phyloP scores from a whole-genome alignment of 2,329 filamentous ascomycete species.

The Neofusicoccum laricinum region DNA sequence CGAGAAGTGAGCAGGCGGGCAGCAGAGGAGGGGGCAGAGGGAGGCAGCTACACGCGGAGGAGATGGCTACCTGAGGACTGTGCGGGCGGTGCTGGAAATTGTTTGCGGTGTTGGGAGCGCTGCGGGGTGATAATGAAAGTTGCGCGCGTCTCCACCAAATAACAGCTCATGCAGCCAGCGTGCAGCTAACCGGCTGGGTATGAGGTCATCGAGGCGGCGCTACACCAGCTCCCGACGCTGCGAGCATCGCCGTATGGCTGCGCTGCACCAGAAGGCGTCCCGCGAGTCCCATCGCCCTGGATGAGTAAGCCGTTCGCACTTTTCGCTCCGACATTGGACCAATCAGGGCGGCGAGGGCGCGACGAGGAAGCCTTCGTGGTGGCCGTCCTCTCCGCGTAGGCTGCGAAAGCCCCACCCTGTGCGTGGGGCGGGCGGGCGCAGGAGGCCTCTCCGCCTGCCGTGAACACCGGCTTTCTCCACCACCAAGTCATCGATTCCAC shows the following conservation, averaged over 20 bases:
- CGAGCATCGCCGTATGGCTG: not conserved
- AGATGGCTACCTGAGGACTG: not conserved
- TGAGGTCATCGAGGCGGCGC: constrained; percentile 3
- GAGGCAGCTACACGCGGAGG: not conserved
- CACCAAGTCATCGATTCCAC: not conserved
- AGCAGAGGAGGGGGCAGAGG: not conserved
- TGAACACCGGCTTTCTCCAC: not conserved
- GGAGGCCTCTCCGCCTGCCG: constrained; percentile 1
- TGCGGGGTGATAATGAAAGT: no score
- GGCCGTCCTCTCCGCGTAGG: not conserved
- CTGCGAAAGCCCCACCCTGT: not conserved
- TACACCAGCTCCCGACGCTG: not conserved
- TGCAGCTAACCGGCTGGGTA: constrained; percentile 7
- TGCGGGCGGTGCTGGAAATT: not conserved
- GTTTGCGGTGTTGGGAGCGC: no score
- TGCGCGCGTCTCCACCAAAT: not conserved
- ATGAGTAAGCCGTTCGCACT: not conserved
- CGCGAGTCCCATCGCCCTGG: not conserved
- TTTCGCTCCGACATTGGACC: not conserved
- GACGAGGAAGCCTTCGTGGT: not conserved
- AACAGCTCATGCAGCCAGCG: not conserved
- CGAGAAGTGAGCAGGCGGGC: not conserved
- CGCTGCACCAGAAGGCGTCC: not conserved
- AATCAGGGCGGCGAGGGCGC: not conserved
- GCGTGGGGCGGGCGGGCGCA: not conserved